A percentile compares a stretch with the other conserved stretches of the same genome.
These are phyloP conservation scores for Solanum okadae DNA, from an alignment of 257 asterid genomes.

Conservation along the genomic window DNA sequence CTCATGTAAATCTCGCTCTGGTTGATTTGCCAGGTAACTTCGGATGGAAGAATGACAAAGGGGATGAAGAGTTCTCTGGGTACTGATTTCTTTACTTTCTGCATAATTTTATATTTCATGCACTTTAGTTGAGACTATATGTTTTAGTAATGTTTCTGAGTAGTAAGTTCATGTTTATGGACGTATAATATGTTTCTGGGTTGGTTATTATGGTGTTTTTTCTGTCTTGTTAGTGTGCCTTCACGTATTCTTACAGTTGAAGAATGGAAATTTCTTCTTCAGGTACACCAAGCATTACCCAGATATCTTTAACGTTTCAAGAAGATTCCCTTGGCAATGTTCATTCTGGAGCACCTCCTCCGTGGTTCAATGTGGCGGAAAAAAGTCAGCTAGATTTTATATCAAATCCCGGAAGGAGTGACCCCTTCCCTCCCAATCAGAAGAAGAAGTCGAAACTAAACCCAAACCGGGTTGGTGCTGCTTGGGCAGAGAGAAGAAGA, in stretches of 20 bases:
- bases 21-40: conserved; percentile 26
- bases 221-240: neutral
- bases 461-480: conserved; percentile 95
- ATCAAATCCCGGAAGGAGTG: conserved; percentile 12
- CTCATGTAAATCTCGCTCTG: neutral
- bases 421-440: conserved; percentile 2
- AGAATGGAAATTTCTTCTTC: neutral
- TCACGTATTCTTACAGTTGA: neutral
- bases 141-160: neutral
- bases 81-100: neutral
- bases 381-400: conserved; percentile 21
- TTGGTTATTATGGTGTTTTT: neutral
- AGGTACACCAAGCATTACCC: conserved; percentile 34
- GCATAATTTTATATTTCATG: neutral
- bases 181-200: neutral
- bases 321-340: conserved; percentile 52
- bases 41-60: conserved; percentile 22
- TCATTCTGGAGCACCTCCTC: conserved; percentile 92
- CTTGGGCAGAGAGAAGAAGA: conserved; percentile 96
- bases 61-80: conserved; percentile 16
- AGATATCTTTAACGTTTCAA: conserved; percentile 27
- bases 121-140: neutral
- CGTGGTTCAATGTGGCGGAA: conserved; percentile 54
- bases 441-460: conserved; percentile 53
- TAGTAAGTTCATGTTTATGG: neutral